Base-by-base conservation (phyloP, 2,329 filamentous ascomycete species). In the Ramichloridium luteum region DNA sequence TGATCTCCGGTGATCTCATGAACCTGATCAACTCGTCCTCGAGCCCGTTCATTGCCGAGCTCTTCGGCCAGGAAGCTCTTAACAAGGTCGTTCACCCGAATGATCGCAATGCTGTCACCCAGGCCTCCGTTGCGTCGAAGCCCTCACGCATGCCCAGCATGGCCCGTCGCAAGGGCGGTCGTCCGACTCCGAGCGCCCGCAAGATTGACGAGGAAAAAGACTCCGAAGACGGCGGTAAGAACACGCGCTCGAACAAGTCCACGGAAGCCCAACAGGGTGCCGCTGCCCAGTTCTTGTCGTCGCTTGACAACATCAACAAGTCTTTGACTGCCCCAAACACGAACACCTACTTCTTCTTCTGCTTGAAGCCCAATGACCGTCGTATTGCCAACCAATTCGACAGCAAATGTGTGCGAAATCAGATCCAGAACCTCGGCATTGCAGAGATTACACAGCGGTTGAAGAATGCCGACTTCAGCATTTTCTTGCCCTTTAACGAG, bases 311-410 rank as follows among this genome's bases (percentile, higher is more conserved):
- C 37, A 82, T 98, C 35, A 92, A 78, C 36, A 86, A 88, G 47
- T 86, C 84, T 2, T 65, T 98, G 27, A 80, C 75, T 2, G 75
- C 81, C 2, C 72, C 78, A 3, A 82, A 85, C 50, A 81, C 85
- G 8, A 98, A 98, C 50, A 74, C 80, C 1, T 98, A 98, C 59
- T 96, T 94, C 47, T 73, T 98, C 27, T 94, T 98, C 59, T 98
- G 90, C 51, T 61, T 98, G 41, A 98, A 98, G 60, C 88, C 90
- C 13, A 98, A 98, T 47, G 90, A 98, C 54, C 74, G 90, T 32
- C 77, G 90, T 30, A 98, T 98, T 44, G 88, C 90, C 39, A 98
- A 98, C 46, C 90, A 98, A 51, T 98, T 96, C 48, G 90, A 98
- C 57, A 94, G 85, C 70, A 96, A 96, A 58, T 98, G 90, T 54